Percentiles rank a stretch among this genome's conserved stretches.
phyloP scores from a whole-genome alignment of 495 filamentous ascomycete species.

The Astrothelium macrocarpum region DNA sequence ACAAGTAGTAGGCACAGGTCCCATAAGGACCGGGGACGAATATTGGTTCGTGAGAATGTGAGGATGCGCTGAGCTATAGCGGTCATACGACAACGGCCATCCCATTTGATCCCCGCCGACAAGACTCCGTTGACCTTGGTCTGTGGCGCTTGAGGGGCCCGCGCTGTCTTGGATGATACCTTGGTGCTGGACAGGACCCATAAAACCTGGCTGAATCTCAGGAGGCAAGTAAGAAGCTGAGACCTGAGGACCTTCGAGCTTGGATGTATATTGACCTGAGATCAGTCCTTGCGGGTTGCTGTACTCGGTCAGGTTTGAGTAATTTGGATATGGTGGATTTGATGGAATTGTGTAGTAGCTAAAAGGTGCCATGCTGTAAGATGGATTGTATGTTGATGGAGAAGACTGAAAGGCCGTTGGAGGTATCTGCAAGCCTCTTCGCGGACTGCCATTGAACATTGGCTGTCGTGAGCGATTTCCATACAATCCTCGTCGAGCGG shows the following conservation, averaged over 20 bases:
- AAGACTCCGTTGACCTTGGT: neutral
- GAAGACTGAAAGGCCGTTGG: neutral
- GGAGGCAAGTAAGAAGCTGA: neutral
- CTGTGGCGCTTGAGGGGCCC: no score
- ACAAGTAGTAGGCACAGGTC: neutral
- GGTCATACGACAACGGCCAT: neutral
- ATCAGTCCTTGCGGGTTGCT: neutral
- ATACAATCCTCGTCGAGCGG: neutral
- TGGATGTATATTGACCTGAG: neutral
- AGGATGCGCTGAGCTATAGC: neutral
- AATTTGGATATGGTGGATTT: neutral
- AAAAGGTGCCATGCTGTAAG: constrained; percentile 1
- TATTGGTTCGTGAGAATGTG: neutral
- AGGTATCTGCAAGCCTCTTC: neutral
- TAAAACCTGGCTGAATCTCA: neutral
- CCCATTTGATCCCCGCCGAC: neutral
- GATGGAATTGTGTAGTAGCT: neutral
- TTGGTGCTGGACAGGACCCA: neutral
- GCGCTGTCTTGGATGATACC: neutral
- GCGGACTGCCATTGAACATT: neutral
- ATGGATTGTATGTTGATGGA: neutral
- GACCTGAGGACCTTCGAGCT: neutral
- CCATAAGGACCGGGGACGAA: neutral
- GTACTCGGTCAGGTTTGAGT: neutral
- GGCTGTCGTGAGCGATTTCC: neutral